A percentile compares a stretch with the other conserved stretches of the same genome.
These are phyloP conservation scores for Hymenoscyphus occultus DNA, from an alignment of 2,329 filamentous ascomycete species.

Conservation along the genomic window DNA sequence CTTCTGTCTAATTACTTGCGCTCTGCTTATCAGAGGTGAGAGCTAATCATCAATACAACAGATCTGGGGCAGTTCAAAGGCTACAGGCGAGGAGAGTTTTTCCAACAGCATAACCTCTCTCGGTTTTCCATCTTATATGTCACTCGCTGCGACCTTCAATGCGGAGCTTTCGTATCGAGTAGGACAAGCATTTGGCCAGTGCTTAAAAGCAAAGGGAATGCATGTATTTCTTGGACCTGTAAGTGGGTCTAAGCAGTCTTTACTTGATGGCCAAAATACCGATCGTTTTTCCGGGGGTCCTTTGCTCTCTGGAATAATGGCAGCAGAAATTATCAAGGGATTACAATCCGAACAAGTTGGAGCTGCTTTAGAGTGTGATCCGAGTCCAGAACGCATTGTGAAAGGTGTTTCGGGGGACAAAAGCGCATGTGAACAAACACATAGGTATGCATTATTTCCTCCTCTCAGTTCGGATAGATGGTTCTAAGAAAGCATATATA, in stretches of 20 bases:
- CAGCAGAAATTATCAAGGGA: slow-evolving; percentile 32
- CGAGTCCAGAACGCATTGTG: slow-evolving; percentile 34
- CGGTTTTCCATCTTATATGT: slow-evolving; percentile 32
- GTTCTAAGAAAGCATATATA: slow-evolving; percentile 20
- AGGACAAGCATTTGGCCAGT: slow-evolving; percentile 31
- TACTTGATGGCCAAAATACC: slow-evolving; percentile 33
- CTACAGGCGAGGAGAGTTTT: slow-evolving; percentile 32
- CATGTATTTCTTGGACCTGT: slow-evolving; percentile 35
- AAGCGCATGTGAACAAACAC: slow-evolving; percentile 30
- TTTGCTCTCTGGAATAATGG: slow-evolving; percentile 33
- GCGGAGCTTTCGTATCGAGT: slow-evolving; percentile 28
- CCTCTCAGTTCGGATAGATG: not conserved
- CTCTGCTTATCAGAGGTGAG: not conserved
- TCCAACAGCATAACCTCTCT: slow-evolving; percentile 33
- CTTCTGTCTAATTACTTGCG: not conserved
- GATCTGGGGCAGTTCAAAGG: slow-evolving; percentile 35
- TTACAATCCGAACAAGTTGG: slow-evolving; percentile 6
- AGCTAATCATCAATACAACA: not conserved
- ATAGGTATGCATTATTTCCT: slow-evolving; percentile 18
- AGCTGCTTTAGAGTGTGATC: slow-evolving; percentile 34
- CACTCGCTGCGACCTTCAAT: slow-evolving; percentile 36
- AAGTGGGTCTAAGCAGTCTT: slow-evolving; percentile 23
- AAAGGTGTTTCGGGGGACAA: slow-evolving; percentile 31
- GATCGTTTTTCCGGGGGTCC: slow-evolving; percentile 36
- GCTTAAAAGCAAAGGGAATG: slow-evolving; percentile 33